Evolutionary conservation across 2,329 filamentous ascomycete species (phyloP), one percentile per base, ranked within the genome.

Genomic region (Scytalidium sp.): DNA sequence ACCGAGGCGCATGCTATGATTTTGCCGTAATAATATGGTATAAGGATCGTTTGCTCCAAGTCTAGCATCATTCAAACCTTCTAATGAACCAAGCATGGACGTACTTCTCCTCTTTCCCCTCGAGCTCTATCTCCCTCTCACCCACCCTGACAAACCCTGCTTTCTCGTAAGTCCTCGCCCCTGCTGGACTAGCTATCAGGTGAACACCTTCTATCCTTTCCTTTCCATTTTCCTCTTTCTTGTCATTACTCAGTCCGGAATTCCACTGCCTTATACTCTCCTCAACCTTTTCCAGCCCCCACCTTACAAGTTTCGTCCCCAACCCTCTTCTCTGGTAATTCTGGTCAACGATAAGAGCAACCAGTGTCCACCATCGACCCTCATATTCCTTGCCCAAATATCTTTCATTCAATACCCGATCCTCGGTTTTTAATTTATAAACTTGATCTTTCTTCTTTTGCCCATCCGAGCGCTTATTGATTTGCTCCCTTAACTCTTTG

Each of bases 281-380:
- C 29, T 21, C 29, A 5, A 50, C 36, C 42, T 44, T 32, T n/a
- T 40, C 45, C 23, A 47, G 17, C 19, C 44, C 49, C 40, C 41
- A 40, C 17, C 19, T 19, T 22, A 47, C 45, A 10, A 51, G 21
- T 21, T 43, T 45, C 11, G 39, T 47, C 40, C 41, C 49, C 11
- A 47, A 29, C 8, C 49, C 49, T 21, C 29, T 40, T 13, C 49
- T 11, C 41, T 51, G 49, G n/a, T 7, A 51, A 9, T 15, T 19
- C 49, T 45, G 45, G 48, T 51, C 45, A 10, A 41, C 41, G 45
- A 45, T 41, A 19, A 51, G 23, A 19, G 41, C 27, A 27, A 29
- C 45, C 15, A 51, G 20, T 19, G 41, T 27, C 50, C 46, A 51
- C 19, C 22, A 46, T 13, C 46, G 23, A 20, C 19, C 25, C 43